Percentiles rank a stretch among this genome's conserved stretches.
These are phyloP conservation scores for Lyophyllum semitale DNA, from an alignment of 768 basidiomycete genomes.

Conservation along the genomic window DNA sequence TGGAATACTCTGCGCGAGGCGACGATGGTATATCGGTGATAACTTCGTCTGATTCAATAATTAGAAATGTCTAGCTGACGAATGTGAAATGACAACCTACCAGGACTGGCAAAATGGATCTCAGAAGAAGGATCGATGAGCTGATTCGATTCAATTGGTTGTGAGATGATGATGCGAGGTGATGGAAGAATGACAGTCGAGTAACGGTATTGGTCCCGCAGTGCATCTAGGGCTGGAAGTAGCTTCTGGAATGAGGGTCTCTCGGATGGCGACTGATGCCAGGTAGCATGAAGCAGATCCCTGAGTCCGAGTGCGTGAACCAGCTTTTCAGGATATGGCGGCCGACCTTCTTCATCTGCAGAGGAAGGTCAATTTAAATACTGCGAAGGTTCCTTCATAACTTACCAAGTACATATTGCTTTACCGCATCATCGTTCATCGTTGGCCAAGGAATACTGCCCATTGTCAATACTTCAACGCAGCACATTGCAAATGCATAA, in stretches of 20 bases:
- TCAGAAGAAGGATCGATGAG: neutral
- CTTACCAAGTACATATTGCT: slow-evolving; percentile 51
- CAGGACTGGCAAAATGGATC: neutral
- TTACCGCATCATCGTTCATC: slow-evolving; percentile 53
- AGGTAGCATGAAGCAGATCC: slow-evolving; percentile 2
- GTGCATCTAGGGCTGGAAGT: neutral
- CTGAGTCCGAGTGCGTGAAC: neutral
- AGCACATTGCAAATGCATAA: slow-evolving; percentile 68
- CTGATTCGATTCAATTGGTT: neutral
- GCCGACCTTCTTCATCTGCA: slow-evolving; percentile 11
- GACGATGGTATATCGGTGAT: neutral
- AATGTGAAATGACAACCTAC: neutral
- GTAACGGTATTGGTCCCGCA: neutral
- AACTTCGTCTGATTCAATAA: neutral
- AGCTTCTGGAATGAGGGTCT: slow-evolving; percentile 9
- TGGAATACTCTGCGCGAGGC: slow-evolving; percentile 11
- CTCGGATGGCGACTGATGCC: slow-evolving; percentile 4
- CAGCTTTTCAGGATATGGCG: slow-evolving; percentile 10
- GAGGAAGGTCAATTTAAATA: neutral
- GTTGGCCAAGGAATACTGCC: slow-evolving; percentile 61
- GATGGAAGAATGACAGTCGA: neutral
- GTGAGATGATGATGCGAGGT: slow-evolving; percentile 9
- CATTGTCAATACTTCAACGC: slow-evolving; percentile 62
- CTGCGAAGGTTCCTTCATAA: neutral
- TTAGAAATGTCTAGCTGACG: neutral